These are phyloP conservation scores for Alternaria tenuissima DNA, from an alignment of 2,329 filamentous ascomycete genomes.

Conservation along the genomic window DNA sequence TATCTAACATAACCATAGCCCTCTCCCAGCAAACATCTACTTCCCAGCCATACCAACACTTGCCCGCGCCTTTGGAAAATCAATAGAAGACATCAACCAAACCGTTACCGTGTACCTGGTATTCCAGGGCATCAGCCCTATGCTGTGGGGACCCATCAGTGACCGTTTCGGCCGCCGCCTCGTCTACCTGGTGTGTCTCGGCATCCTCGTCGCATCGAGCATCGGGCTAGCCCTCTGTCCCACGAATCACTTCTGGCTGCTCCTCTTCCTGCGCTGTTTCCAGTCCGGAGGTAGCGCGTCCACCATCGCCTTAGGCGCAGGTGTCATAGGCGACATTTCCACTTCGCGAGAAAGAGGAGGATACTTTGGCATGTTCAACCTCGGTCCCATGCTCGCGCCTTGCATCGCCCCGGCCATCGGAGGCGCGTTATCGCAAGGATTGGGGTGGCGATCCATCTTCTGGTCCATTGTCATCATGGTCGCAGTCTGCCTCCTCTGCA, in stretches of 20 bases:
- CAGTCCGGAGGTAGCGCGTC: conserved; percentile 52
- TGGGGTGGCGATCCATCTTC: conserved; percentile 50
- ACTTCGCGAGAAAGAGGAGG: conserved; percentile 74
- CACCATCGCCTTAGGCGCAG: conserved; percentile 68
- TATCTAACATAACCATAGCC: conserved; percentile 19
- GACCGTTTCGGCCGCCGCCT: conserved; percentile 61
- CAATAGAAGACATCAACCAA: conserved; percentile 57
- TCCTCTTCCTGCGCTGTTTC: conserved; percentile 46
- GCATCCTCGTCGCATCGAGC: conserved; percentile 44
- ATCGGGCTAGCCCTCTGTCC: conserved; percentile 48
- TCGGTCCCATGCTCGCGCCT: conserved; percentile 54
- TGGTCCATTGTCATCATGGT: conserved; percentile 53
- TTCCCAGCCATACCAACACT: conserved; percentile 47
- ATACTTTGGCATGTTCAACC: conserved; percentile 73
- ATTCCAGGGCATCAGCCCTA: conserved; percentile 61
- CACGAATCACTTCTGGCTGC: conserved; percentile 42
- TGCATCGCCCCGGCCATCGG: conserved; percentile 45
- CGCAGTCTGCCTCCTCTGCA: conserved; percentile 43
- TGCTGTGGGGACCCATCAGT: conserved; percentile 61
- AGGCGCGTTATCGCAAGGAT: conserved; percentile 43
- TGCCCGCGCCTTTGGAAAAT: conserved; percentile 51
- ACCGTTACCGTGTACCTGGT: conserved; percentile 61
- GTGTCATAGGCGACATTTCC: conserved; percentile 75
- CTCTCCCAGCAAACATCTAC: conserved; percentile 55
- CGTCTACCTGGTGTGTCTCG: conserved; percentile 56